Evolutionary conservation across 345 rosid species (phyloP), one percentile per base, ranked within the genome.

Genomic region (Syzygium jambos): DNA sequence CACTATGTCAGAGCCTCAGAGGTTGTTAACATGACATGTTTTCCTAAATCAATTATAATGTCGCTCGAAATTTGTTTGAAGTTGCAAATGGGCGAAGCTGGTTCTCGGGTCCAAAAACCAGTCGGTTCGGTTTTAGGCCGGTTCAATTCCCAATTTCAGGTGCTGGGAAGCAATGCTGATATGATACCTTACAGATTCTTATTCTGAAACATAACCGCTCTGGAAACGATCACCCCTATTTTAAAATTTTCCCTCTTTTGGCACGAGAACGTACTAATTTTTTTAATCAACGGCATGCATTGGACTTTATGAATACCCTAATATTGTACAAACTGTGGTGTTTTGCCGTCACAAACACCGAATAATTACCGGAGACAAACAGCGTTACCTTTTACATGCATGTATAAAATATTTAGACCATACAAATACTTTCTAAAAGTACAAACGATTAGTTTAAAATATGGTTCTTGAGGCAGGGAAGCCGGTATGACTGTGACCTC

Each of bases 401-500:
- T 5, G 29, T 11, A 57, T 11, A 57, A 57, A 57, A 57, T 0
- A 0, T 11, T 57, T 25, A 57, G 11, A 25, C 25, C 6, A 57
- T 11, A 57, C 23, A 57, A 25, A 57, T 25, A 23, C 14, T 57
- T 25, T 57, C 15, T 57, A 12, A 57, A 10, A 57, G 63, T 57
- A 0, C 65, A 57, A 57, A 57, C 65, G 11, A 25, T 57, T 11
- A 5, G 29, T 57, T 25, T 57, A 57, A 57, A 57, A 57, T 57
- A 25, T 57, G 65, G 15, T 77, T 54, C 68, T 77, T 78, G 85
- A 88, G 89, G 73, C 85, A 87, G 34, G 85, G 51, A n/a, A 52
- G 89, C 89, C 11, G 89, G 73, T 25, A 85, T 13, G 87, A 88
- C 85, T 11, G 89, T 68, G 84, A 88, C 14, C 82, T 88, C 87